Conservation (phyloP, 306 rosid species). For the Pterocarpus macrocarpus region DNA sequence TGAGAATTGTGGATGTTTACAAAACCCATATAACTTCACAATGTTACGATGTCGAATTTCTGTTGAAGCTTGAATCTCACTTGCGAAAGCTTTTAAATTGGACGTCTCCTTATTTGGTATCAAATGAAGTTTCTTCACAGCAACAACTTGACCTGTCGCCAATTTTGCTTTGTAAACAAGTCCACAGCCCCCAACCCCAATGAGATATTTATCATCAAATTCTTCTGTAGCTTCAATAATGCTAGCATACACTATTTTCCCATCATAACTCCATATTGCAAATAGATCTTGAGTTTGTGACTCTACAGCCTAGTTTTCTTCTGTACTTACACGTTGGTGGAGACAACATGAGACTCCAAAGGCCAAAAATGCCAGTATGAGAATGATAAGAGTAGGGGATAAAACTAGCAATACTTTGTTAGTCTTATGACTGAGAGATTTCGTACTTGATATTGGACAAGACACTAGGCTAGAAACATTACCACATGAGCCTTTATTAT, state of each 20-base stretch:
- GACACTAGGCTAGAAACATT: slow-evolving; percentile 25
- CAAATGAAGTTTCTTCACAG: slow-evolving; percentile 43
- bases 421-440: background rate
- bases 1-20: background rate
- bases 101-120: background rate
- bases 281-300: background rate
- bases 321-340: background rate
- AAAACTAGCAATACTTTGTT: slow-evolving; percentile 1
- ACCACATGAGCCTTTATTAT: slow-evolving; percentile 35
- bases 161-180: slow-evolving; percentile 39
- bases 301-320: background rate
- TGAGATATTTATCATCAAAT: background rate
- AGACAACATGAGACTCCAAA: background rate
- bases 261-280: slow-evolving; percentile 37
- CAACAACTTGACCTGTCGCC: slow-evolving; percentile 23
- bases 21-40: slow-evolving; percentile 21
- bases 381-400: background rate
- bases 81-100: background rate
- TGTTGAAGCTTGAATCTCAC: slow-evolving; percentile 33
- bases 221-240: slow-evolving; percentile 31
- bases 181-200: slow-evolving; percentile 21
- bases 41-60: slow-evolving; percentile 36
- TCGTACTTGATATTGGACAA: slow-evolving; percentile 5
- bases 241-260: slow-evolving; percentile 24
- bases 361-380: background rate